Evolutionary conservation across 2,329 filamentous ascomycete species (phyloP).

Genomic region (Fusarium penzigii): DNA sequence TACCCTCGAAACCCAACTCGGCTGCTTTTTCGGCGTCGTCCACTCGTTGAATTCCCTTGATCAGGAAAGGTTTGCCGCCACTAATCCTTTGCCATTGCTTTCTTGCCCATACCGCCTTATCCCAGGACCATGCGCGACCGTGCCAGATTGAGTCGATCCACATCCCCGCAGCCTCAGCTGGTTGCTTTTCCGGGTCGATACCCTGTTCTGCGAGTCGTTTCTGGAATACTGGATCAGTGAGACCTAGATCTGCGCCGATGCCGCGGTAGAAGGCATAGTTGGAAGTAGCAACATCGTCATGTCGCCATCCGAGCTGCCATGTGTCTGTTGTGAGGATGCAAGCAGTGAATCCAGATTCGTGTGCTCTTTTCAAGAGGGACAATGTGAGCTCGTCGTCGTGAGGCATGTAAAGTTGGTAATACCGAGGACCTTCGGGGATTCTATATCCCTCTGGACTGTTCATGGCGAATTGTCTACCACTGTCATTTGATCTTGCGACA

Average conservation of each 20-base stretch:
- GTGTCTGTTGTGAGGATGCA: too few relatives aligned
- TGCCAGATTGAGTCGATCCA: slow-evolving; percentile 15
- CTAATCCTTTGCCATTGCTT: slow-evolving; percentile 11
- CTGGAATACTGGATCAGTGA: background rate
- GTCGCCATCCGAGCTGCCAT: too few relatives aligned
- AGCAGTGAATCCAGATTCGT: too few relatives aligned
- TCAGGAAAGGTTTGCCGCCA: slow-evolving; percentile 7
- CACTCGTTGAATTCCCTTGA: slow-evolving; percentile 10
- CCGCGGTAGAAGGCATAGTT: background rate
- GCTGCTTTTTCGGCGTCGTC: too few relatives aligned
- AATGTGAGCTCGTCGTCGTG: too few relatives aligned
- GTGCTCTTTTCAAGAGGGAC: too few relatives aligned
- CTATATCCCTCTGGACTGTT: too few relatives aligned
- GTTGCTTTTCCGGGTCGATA: slow-evolving; percentile 7
- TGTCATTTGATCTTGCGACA: too few relatives aligned
- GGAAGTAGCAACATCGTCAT: background rate
- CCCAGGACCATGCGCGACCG: slow-evolving; percentile 12
- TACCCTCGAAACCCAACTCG: slow-evolving; percentile 26
- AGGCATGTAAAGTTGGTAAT: too few relatives aligned
- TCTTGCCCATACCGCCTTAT: slow-evolving; percentile 7
- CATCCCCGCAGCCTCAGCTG: slow-evolving; percentile 5
- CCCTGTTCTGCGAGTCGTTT: background rate
- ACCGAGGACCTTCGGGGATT: too few relatives aligned
- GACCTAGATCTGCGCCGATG: background rate
- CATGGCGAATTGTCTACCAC: too few relatives aligned